Evolutionary conservation across 2,329 filamentous ascomycete species (phyloP).

Genomic region (Magnaporthiopsis rhizophila): DNA sequence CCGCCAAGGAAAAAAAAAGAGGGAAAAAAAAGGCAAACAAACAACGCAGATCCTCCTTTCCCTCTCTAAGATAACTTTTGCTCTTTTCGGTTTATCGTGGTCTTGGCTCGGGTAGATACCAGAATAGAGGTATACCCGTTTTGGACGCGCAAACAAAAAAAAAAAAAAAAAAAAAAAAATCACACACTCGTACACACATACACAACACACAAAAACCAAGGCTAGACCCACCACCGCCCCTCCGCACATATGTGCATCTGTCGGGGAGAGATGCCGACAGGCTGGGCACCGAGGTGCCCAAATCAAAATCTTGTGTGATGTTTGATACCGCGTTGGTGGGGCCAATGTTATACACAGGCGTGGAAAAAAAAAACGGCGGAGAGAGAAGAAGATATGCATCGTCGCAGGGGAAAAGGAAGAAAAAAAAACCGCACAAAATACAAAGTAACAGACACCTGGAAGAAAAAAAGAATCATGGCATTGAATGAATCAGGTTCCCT

Average conservation of each 20-base stretch:
- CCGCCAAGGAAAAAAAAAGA: background rate
- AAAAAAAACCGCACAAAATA: background rate
- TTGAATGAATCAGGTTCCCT: conserved; percentile 8
- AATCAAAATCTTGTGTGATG: background rate
- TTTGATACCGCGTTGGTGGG: background rate
- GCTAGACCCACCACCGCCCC: background rate
- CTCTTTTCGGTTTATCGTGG: background rate
- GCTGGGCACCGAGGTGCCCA: background rate
- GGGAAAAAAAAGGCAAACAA: background rate
- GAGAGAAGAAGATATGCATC: background rate
- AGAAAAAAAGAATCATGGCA: background rate
- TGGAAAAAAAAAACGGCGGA: background rate
- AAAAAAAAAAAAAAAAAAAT: background rate
- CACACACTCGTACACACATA: too few species aligned
- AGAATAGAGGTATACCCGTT: background rate
- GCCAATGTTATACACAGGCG: background rate
- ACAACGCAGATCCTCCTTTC: background rate
- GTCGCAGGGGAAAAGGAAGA: background rate
- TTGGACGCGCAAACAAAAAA: background rate
- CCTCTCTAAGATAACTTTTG: background rate
- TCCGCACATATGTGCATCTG: too few species aligned
- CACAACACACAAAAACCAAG: background rate
- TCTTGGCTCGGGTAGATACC: background rate
- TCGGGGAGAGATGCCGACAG: too few species aligned
- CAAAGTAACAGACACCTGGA: background rate